Evolutionary conservation across 108 stramenopile genomes (phyloP).

Genomic region (Discostella pseudostelligera): DNA sequence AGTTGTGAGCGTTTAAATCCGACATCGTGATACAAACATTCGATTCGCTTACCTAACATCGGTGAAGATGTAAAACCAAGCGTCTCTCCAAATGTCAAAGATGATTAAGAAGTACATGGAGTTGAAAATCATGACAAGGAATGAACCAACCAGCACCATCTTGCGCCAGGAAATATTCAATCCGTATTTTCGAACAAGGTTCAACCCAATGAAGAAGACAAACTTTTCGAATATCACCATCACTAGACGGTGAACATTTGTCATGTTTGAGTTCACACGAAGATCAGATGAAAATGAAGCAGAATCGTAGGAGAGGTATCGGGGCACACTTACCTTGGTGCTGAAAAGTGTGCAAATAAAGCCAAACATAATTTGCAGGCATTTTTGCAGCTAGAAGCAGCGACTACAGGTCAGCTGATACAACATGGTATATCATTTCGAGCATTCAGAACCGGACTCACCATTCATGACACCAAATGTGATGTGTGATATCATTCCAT

Average conservation of each 20-base stretch:
- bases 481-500: conserved; percentile 51
- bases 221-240: conserved; percentile 47
- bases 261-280: too few species aligned
- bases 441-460: not conserved
- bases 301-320: too few species aligned
- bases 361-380: conserved; percentile 51
- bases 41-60: conserved; percentile 25
- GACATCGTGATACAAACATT: not conserved
- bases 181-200: conserved; percentile 38
- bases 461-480: conserved; percentile 46
- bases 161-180: conserved; percentile 42
- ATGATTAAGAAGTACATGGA: conserved; percentile 43
- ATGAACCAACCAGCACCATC: conserved; percentile 35
- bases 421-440: not conserved
- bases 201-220: conserved; percentile 46
- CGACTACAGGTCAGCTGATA: not conserved
- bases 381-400: conserved; percentile 28
- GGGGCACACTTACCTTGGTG: conserved; percentile 33
- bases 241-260: not conserved
- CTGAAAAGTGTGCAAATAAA: conserved; percentile 46
- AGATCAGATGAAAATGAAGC: too few species aligned
- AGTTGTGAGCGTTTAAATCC: too few species aligned
- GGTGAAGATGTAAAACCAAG: conserved; percentile 50
- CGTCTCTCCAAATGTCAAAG: conserved; percentile 32
- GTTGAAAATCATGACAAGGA: conserved; percentile 32